Base-by-base conservation (phyloP, 164 flowering plant species). In the Berberis thunbergii region DNA sequence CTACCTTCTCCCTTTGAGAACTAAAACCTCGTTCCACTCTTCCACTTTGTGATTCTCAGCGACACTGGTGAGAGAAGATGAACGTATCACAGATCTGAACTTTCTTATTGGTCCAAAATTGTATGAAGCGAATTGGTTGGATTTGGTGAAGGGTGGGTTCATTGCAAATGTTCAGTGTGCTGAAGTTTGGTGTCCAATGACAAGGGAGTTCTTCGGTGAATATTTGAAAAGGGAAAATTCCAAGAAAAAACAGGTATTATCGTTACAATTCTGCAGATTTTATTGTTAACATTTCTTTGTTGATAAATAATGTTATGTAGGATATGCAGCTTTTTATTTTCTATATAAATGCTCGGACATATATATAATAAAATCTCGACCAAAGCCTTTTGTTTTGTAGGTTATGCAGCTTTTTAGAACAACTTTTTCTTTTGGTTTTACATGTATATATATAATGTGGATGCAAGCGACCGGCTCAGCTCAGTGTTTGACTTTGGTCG, bases 131-230 rank as follows among this genome's bases (percentile, higher is more conserved):
- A 91, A 95, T 65, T 95, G 99, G 99, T 73, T 91, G 83, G 97
- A 92, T 77, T 73, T 94, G 64, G 97, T 89, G 8, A 94, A 91
- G 75, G 91, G 90, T 43, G 99, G 97, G 44, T 94, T 86, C 60
- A 94, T 91, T 65, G 99, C 99, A 65, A 94, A 94, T 78, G 99
- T 64, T 12, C 97, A 89, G 74, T 94, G 98, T 75, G 97, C 98
- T 64, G 98, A 94, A 80, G 97, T 94, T 45, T 91, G 98, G 98
- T 94, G 97, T 94, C 99, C 99, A 61, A 89, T 94, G 99, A 91
- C 97, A 8, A 94, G 91, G 72, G 99, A 94, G 76, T 94, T 94
- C 73, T 91, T 94, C 69, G 84, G 94, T 44, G 96, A 91, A 71
- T 94, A 91, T 76, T 69, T 94, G 78, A 91, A 85, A 77, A 89